Conservation (phyloP, 257 asterid species). For the Plantago elongata region DNA sequence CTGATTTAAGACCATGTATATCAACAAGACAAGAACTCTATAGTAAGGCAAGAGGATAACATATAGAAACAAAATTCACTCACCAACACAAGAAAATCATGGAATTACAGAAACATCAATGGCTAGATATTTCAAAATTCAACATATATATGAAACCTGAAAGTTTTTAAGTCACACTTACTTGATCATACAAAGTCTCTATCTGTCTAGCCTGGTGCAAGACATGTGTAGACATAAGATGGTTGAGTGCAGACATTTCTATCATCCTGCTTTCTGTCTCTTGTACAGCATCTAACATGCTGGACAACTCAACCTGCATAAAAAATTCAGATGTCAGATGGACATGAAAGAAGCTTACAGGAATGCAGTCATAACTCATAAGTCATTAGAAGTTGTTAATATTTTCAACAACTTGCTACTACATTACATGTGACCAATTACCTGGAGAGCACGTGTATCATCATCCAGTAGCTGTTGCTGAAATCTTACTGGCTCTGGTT, state of each 20-base stretch:
- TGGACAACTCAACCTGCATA: constrained; percentile 68
- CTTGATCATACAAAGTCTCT: constrained; percentile 81
- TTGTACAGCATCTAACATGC: constrained; percentile 83
- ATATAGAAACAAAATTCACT: background rate
- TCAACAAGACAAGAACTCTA: too few relatives aligned
- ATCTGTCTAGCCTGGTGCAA: constrained; percentile 91
- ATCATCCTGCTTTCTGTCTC: constrained; percentile 91
- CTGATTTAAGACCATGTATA: too few relatives aligned
- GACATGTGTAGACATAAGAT: constrained; percentile 94
- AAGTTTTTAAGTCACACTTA: background rate
- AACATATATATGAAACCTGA: background rate
- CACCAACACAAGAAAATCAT: background rate
- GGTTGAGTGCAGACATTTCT: constrained; percentile 91
- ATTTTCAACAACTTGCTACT: constrained; percentile 9
- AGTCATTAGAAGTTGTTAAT: constrained; percentile 1
- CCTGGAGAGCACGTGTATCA: constrained; percentile 94
- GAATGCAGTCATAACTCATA: too few relatives aligned
- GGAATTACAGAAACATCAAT: background rate
- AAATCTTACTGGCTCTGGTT: constrained; percentile 47
- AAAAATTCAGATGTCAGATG: constrained; percentile 8
- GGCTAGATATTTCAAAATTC: background rate
- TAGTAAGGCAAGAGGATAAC: too few relatives aligned
- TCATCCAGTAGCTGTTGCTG: constrained; percentile 76
- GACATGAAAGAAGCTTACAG: background rate
- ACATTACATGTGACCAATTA: constrained; percentile 16